These are phyloP conservation scores for Candida multigemmis DNA, from an alignment of 805 yeast genomes.

Conservation along the genomic window DNA sequence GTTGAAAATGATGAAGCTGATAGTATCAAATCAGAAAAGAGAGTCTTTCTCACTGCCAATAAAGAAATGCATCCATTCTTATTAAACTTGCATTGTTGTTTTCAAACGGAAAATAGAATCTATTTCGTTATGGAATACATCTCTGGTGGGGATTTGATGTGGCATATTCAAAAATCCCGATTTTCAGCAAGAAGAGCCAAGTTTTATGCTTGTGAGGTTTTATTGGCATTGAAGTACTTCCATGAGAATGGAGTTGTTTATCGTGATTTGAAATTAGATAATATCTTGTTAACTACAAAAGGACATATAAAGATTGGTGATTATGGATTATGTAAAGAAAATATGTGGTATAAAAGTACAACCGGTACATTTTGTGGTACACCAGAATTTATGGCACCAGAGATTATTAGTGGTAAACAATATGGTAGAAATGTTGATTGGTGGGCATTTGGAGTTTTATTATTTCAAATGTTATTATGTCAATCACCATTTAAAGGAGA, in stretches of 20 bases:
- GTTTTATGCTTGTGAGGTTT: slow-evolving; percentile 94
- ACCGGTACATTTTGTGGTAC: slow-evolving; percentile 98
- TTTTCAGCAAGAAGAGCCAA: slow-evolving; percentile 89
- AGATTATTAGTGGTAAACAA: slow-evolving; percentile 84
- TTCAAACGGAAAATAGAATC: slow-evolving; percentile 95
- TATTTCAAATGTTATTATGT: slow-evolving; percentile 93
- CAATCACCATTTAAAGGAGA: slow-evolving; percentile 98
- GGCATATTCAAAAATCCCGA: slow-evolving; percentile 93
- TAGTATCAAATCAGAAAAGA: slow-evolving; percentile 87
- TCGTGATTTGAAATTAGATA: slow-evolving; percentile 93
- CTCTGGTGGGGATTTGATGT: slow-evolving; percentile 98
- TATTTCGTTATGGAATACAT: slow-evolving; percentile 98
- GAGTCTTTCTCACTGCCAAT: slow-evolving; percentile 80
- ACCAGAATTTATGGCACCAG: slow-evolving; percentile 99
- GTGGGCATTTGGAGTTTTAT: slow-evolving; percentile 98
- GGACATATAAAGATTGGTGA: slow-evolving; percentile 98
- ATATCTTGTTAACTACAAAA: slow-evolving; percentile 75
- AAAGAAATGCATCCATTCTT: slow-evolving; percentile 88
- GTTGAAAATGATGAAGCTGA: slow-evolving; percentile 95
- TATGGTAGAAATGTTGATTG: slow-evolving; percentile 95
- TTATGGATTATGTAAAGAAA: slow-evolving; percentile 94
- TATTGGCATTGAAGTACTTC: slow-evolving; percentile 82
- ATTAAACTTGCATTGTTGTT: slow-evolving; percentile 84
- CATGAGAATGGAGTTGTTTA: slow-evolving; percentile 95
- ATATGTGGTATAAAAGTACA: slow-evolving; percentile 75